Conservation (phyloP, 352 stramenopile genomes). For the Pythium monospermum region DNA sequence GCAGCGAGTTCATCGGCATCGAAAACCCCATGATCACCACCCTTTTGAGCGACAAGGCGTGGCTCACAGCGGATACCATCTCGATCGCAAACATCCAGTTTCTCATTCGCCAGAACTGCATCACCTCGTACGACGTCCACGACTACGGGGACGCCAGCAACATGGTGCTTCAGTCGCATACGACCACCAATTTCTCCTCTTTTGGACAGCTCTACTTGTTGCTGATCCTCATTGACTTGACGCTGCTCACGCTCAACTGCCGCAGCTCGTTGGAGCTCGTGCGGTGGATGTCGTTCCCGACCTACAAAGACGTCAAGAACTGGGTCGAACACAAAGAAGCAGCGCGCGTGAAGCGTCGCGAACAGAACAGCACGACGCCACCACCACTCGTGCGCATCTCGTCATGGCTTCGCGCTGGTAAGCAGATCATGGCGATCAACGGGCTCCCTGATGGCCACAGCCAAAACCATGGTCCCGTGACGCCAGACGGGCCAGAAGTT, state of each 20-base stretch:
- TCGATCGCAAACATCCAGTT: conserved; percentile 7
- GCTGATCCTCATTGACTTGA: conserved; percentile 16
- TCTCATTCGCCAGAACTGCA: conserved; percentile 21
- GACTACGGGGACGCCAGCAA: neutral
- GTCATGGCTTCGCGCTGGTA: neutral
- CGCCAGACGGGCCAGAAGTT: no score
- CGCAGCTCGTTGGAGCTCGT: conserved; percentile 18
- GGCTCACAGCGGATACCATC: conserved; percentile 16
- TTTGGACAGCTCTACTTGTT: conserved; percentile 19
- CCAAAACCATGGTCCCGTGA: no score
- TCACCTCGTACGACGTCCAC: conserved; percentile 1
- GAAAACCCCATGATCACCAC: neutral
- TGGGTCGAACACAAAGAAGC: conserved; percentile 15
- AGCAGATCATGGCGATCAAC: neutral
- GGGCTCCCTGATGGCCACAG: neutral
- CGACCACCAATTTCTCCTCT: conserved; percentile 13
- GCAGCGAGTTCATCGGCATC: conserved; percentile 15
- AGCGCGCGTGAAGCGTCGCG: neutral
- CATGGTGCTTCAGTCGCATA: conserved; percentile 9
- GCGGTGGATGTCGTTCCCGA: conserved; percentile 15
- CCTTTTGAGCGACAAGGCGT: conserved; percentile 12
- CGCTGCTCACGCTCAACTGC: conserved; percentile 17
- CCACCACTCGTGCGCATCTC: neutral
- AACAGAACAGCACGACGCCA: neutral
- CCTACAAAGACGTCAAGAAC: conserved; percentile 13